Evolutionary conservation across 768 basidiomycete genomes (phyloP).

Genomic region (Aureoboletus auriporus): DNA sequence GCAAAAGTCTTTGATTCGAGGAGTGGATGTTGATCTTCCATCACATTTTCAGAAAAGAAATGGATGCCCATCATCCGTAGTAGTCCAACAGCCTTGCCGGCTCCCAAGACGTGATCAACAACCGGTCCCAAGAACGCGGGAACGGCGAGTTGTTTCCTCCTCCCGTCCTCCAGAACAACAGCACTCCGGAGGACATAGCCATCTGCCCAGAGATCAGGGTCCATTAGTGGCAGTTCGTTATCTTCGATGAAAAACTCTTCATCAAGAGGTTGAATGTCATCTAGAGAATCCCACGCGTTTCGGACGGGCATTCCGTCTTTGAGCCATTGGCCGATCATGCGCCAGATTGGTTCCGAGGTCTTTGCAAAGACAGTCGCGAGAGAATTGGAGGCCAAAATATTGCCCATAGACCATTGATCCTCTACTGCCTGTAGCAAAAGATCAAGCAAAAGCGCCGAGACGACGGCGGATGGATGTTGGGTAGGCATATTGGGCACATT

Average conservation of each 20-base stretch:
- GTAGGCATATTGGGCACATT: conserved; percentile 37
- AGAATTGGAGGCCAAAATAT: conserved; percentile 47
- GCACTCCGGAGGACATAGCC: conserved; percentile 58
- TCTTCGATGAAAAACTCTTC: conserved; percentile 82
- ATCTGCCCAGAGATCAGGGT: conserved; percentile 78
- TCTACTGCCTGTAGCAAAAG: conserved; percentile 55
- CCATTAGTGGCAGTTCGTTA: conserved; percentile 57
- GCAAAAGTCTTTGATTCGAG: conserved; percentile 42
- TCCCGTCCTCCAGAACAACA: conserved; percentile 22
- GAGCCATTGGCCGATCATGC: conserved; percentile 68
- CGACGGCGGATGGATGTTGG: conserved; percentile 44
- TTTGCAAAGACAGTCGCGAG: conserved; percentile 60
- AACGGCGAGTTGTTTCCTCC: conserved; percentile 29
- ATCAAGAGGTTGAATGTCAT: conserved; percentile 36
- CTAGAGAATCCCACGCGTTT: conserved; percentile 27
- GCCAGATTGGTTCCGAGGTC: conserved; percentile 70
- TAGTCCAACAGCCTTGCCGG: conserved; percentile 77
- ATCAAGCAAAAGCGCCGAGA: conserved; percentile 60
- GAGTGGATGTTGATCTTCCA: conserved; percentile 26
- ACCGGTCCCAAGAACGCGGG: conserved; percentile 63
- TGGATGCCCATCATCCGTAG: conserved; percentile 49
- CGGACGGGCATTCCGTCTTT: conserved; percentile 63
- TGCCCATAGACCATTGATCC: conserved; percentile 55
- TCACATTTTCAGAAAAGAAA: conserved; percentile 12
- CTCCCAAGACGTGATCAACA: conserved; percentile 54